A percentile compares a stretch with the other conserved stretches of the same genome.
These are phyloP conservation scores for Sporothrix brunneoviolacea DNA, from an alignment of 2,329 filamentous ascomycete species.

Conservation along the genomic window DNA sequence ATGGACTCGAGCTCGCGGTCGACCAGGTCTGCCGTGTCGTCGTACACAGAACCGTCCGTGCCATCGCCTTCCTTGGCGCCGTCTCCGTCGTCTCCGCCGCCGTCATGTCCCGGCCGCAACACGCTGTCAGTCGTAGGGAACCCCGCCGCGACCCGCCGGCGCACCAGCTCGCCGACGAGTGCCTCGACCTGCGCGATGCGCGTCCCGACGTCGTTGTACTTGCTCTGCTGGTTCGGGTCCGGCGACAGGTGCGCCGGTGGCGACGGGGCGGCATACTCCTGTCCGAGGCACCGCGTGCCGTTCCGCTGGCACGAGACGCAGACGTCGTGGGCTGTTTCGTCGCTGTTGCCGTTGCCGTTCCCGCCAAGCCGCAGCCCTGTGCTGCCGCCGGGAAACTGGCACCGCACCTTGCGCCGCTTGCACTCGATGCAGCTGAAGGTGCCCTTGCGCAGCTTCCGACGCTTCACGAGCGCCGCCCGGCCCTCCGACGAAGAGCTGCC, in stretches of 20 bases:
- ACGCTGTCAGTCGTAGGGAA: not conserved
- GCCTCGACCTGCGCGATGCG: constrained; percentile 28
- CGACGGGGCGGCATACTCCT: constrained; percentile 30
- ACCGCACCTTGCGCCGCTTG: constrained; percentile 42
- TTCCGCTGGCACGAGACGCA: constrained; percentile 41
- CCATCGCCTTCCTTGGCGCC: not conserved
- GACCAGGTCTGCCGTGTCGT: not conserved
- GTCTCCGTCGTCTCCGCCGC: not conserved
- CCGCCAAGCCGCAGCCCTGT: too few relatives aligned
- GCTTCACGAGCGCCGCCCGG: not conserved
- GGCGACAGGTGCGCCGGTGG: not conserved
- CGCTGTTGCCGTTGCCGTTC: too few relatives aligned
- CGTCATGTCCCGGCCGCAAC: not conserved
- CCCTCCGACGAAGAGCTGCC: not conserved
- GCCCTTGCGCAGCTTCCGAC: constrained; percentile 39
- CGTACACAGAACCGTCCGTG: not conserved
- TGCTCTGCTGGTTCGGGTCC: constrained; percentile 10
- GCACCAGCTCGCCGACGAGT: constrained; percentile 28
- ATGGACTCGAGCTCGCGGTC: constrained; percentile 4
- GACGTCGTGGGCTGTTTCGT: too few relatives aligned
- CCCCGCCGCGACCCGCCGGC: constrained; percentile 6
- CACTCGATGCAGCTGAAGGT: constrained; percentile 52
- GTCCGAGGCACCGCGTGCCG: constrained; percentile 36
- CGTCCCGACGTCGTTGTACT: not conserved
- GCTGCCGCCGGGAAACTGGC: constrained; percentile 33